A percentile compares a stretch with the other conserved stretches of the same genome.
These are phyloP conservation scores for Irpex sp. DNA, from an alignment of 1,284 basidiomycete species.

Conservation along the genomic window DNA sequence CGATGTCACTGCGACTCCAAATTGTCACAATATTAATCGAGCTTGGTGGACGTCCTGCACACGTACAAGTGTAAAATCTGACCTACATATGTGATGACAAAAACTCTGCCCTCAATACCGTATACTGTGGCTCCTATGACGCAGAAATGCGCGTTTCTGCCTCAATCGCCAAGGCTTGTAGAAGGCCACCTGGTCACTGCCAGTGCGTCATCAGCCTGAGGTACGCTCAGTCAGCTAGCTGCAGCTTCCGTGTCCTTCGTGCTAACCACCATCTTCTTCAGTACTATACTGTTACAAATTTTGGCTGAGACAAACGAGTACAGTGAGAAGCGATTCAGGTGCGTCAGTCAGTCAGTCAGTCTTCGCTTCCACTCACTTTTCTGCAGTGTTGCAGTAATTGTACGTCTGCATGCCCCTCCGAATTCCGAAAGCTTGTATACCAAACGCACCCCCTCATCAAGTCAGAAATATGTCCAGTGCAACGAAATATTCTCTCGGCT, in stretches of 20 bases:
- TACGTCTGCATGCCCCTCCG: not conserved
- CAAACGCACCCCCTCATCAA: not conserved
- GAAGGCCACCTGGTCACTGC: not conserved
- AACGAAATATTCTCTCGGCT: constrained; percentile 44
- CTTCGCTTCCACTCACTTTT: not conserved
- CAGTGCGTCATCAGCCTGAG: not conserved
- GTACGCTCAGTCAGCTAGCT: not conserved
- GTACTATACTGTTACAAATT: not conserved
- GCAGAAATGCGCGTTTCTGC: too few species aligned
- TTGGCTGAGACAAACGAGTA: not conserved
- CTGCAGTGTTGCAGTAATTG: not conserved
- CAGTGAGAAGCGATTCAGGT: not conserved
- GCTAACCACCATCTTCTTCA: not conserved
- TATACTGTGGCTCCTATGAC: too few species aligned
- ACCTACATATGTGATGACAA: too few species aligned
- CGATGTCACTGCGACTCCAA: too few species aligned
- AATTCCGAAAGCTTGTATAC: not conserved
- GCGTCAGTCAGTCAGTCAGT: not conserved
- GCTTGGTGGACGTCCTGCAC: too few species aligned
- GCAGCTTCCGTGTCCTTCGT: not conserved
- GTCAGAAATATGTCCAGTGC: constrained; percentile 7
- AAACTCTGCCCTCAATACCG: too few species aligned
- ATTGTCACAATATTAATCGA: too few species aligned
- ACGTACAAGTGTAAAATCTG: too few species aligned
- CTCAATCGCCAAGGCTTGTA: not conserved